Conservation (phyloP, 1,284 basidiomycete genomes). For the Bjerkandera adusta region DNA sequence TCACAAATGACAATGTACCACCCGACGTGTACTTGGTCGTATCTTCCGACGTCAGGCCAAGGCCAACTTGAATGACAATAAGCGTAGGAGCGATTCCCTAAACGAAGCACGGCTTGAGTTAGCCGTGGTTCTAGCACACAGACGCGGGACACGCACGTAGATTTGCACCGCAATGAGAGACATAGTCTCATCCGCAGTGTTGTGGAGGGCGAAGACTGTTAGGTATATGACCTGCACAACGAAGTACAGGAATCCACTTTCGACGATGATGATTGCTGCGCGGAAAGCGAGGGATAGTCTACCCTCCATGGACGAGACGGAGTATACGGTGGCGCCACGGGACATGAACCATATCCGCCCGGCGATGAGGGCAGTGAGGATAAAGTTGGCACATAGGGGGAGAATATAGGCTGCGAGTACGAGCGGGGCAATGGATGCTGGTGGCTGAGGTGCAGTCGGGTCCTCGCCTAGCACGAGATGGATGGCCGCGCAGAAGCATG, state of each 20-base stretch:
- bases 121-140: neutral
- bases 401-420: conserved; percentile 1
- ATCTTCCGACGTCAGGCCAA: neutral
- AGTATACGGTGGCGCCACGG: neutral
- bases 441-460: neutral
- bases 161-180: neutral
- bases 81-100: conserved; percentile 4
- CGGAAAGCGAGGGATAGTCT: neutral
- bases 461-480: neutral
- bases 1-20: neutral
- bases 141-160: neutral
- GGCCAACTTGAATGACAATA: conserved; percentile 4
- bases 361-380: conserved; percentile 1
- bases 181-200: neutral
- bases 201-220: neutral
- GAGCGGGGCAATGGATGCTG: neutral
- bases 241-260: conserved; percentile 1
- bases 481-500: neutral
- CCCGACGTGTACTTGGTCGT: neutral
- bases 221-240: conserved; percentile 1
- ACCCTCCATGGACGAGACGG: neutral
- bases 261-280: conserved; percentile 3
- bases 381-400: neutral
- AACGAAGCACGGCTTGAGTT: neutral
- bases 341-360: neutral